A percentile compares a stretch with the other conserved stretches of the same genome.
These are phyloP conservation scores for Kwoniella heveanensis DNA, from an alignment of 768 basidiomycete species.

Conservation along the genomic window DNA sequence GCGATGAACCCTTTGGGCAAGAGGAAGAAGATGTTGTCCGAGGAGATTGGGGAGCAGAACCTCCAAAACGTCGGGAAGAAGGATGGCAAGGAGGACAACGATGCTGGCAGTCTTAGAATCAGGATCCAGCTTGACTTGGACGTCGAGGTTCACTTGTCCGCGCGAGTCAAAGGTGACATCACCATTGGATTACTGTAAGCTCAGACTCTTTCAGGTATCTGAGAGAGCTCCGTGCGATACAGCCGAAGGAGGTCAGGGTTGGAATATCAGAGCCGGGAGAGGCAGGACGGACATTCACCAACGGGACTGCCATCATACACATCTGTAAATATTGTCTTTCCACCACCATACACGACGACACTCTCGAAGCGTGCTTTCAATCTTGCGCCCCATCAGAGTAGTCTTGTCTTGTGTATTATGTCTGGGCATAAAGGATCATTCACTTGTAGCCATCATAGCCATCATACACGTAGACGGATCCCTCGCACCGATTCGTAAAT, in stretches of 20 bases:
- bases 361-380: background rate
- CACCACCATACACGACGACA: background rate
- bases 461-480: background rate
- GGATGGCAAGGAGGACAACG: conserved; percentile 15
- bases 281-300: background rate
- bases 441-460: background rate
- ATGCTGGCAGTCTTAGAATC: conserved; percentile 11
- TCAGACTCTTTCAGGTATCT: no score
- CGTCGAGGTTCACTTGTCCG: conserved; percentile 20
- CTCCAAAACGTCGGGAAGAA: conserved; percentile 13
- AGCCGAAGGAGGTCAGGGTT: no score
- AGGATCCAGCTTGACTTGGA: conserved; percentile 20
- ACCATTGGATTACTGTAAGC: conserved; percentile 21
- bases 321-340: background rate
- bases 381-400: background rate
- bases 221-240: no score
- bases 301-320: background rate
- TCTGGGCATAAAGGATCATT: background rate
- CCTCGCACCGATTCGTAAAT: background rate
- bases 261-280: background rate
- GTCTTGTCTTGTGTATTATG: no score
- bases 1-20: conserved; percentile 18
- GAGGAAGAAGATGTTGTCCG: conserved; percentile 17
- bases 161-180: conserved; percentile 23
- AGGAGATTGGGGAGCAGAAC: conserved; percentile 11